phyloP scores from a whole-genome alignment of 345 rosid genomes.

The Salix brachista region DNA sequence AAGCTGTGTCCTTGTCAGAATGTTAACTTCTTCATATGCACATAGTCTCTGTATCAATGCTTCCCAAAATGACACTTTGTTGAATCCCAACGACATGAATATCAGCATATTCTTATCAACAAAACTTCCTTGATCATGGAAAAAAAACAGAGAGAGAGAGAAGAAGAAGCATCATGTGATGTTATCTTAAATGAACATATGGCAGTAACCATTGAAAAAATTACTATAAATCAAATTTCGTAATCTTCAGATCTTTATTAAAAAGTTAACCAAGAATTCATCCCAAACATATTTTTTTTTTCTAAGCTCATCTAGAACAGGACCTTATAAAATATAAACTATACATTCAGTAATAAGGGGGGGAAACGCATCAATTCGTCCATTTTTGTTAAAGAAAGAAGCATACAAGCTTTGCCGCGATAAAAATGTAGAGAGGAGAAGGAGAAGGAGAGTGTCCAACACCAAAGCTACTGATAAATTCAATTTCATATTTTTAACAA shows the following conservation, averaged over 20 bases:
- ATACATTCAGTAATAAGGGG: background rate
- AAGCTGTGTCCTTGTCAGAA: conserved; percentile 17
- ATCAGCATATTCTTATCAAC: conserved; percentile 24
- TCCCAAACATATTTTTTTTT: background rate
- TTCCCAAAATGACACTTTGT: conserved; percentile 21
- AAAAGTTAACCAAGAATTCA: background rate
- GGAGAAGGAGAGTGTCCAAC: background rate
- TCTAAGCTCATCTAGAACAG: background rate
- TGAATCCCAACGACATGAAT: conserved; percentile 9
- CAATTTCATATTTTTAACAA: background rate
- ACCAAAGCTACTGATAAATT: background rate
- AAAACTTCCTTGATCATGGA: conserved; percentile 14
- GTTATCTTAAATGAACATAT: background rate
- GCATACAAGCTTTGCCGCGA: background rate
- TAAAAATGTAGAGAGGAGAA: background rate
- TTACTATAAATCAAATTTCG: background rate
- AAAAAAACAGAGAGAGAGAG: background rate
- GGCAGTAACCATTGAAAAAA: background rate
- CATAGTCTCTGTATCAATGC: conserved; percentile 16
- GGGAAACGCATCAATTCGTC: background rate
- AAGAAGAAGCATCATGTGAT: conserved; percentile 2
- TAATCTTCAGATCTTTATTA: conserved; percentile 1
- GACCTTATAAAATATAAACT: background rate
- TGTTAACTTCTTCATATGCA: conserved; percentile 17
- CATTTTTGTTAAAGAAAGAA: background rate